Percentiles rank a stretch among this genome's conserved stretches.
Evolutionary conservation across 1,284 basidiomycete genomes (phyloP).

Genomic region (Cryptococcus sp.): DNA sequence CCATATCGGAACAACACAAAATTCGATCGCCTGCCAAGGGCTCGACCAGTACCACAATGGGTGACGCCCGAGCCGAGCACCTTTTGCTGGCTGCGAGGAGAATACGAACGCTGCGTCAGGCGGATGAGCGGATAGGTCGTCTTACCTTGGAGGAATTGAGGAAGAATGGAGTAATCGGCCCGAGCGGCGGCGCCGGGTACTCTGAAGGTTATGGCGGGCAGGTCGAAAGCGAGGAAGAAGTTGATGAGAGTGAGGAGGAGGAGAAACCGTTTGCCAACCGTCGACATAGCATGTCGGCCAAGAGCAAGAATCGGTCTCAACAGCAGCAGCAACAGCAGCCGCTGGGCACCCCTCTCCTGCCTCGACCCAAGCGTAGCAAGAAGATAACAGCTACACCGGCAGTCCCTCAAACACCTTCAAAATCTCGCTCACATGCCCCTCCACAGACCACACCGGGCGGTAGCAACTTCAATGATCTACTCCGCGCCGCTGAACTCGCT

Average conservation of each 20-base stretch:
- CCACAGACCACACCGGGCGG: slow-evolving; percentile 48
- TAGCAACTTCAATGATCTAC: slow-evolving; percentile 45
- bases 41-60: slow-evolving; percentile 32
- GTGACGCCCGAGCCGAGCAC: slow-evolving; percentile 51
- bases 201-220: slow-evolving; percentile 45
- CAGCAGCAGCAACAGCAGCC: slow-evolving; percentile 1
- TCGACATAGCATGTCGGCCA: slow-evolving; percentile 13
- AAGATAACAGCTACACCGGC: slow-evolving; percentile 22
- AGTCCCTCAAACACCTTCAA: slow-evolving; percentile 31
- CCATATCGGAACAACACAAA: slow-evolving; percentile 1
- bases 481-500: slow-evolving; percentile 48
- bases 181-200: slow-evolving; percentile 47
- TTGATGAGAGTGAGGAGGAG: slow-evolving; percentile 24
- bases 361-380: slow-evolving; percentile 34
- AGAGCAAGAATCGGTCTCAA: slow-evolving; percentile 18
- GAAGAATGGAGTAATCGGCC: slow-evolving; percentile 43
- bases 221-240: slow-evolving; percentile 26
- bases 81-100: slow-evolving; percentile 48
- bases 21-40: slow-evolving; percentile 20
- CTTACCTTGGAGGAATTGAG: slow-evolving; percentile 45
- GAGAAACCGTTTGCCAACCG: slow-evolving; percentile 6
- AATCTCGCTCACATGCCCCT: slow-evolving; percentile 11
- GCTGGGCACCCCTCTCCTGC: slow-evolving; percentile 29
- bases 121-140: slow-evolving; percentile 33
- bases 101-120: slow-evolving; percentile 40